These are phyloP conservation scores for Trametopsis cervina DNA, from an alignment of 768 basidiomycete genomes.

Conservation along the genomic window DNA sequence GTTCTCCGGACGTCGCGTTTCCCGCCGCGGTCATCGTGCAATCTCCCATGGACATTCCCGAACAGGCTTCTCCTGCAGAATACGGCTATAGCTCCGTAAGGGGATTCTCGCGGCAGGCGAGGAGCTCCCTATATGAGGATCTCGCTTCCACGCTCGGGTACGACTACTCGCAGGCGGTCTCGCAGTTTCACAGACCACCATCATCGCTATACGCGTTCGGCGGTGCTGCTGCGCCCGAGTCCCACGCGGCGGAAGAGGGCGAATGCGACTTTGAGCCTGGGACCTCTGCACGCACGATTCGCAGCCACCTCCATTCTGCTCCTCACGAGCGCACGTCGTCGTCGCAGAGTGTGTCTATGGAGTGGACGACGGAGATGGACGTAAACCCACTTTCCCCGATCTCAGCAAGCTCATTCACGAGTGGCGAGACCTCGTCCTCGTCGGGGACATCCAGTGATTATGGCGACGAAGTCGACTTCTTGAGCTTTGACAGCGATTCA, in stretches of 20 bases:
- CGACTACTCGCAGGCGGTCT: constrained; percentile 18
- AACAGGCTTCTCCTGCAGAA: no score
- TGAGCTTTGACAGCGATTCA: constrained; percentile 7
- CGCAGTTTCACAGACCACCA: constrained; percentile 11
- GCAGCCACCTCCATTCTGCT: constrained; percentile 20
- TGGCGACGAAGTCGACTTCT: constrained; percentile 8
- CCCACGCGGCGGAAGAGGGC: not conserved
- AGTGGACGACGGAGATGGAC: constrained; percentile 13
- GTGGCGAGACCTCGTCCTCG: not conserved
- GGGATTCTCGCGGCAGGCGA: constrained; percentile 3
- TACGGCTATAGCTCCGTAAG: not conserved
- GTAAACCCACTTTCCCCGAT: constrained; percentile 3
- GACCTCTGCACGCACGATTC: constrained; percentile 40
- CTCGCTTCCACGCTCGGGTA: constrained; percentile 17
- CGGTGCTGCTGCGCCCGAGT: no score
- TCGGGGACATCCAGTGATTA: constrained; percentile 6
- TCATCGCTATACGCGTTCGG: no score
- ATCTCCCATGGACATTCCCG: not conserved
- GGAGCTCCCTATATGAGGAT: constrained; percentile 2
- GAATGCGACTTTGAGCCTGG: constrained; percentile 31
- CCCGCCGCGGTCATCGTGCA: not conserved
- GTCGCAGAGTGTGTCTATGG: constrained; percentile 5
- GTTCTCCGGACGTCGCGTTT: constrained; percentile 9
- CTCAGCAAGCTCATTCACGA: not conserved
- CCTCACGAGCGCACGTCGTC: constrained; percentile 8